A percentile compares a stretch with the other conserved stretches of the same genome.
phyloP scores from a whole-genome alignment of 108 stramenopile species.

The Cylindrotheca fusiformis region DNA sequence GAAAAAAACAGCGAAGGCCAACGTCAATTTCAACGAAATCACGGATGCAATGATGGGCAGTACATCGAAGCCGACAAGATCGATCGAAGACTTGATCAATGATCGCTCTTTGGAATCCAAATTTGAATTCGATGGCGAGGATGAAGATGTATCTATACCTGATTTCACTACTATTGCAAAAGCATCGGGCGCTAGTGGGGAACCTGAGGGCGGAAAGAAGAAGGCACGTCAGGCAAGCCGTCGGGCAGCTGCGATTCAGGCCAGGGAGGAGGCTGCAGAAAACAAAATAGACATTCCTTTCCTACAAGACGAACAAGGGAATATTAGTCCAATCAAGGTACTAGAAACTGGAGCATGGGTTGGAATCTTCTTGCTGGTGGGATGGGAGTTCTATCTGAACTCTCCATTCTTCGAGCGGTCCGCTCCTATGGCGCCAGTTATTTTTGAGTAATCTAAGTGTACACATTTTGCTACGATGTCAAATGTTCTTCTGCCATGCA shows the following conservation, averaged over 20 bases:
- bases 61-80: constrained; percentile 15
- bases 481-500: neutral
- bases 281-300: constrained; percentile 27
- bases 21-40: constrained; percentile 22
- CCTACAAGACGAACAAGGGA: constrained; percentile 32
- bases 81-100: constrained; percentile 39
- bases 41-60: constrained; percentile 36
- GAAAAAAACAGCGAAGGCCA: neutral
- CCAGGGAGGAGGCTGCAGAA: constrained; percentile 33
- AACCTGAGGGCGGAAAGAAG: constrained; percentile 51
- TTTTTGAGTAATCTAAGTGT: constrained; percentile 41
- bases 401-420: constrained; percentile 86
- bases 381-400: constrained; percentile 89
- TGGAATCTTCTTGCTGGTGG: constrained; percentile 71
- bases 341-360: constrained; percentile 57
- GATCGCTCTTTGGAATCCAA: constrained; percentile 52
- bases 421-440: constrained; percentile 75
- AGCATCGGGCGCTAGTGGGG: constrained; percentile 19
- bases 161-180: constrained; percentile 49
- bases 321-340: constrained; percentile 36
- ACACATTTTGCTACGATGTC: neutral
- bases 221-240: constrained; percentile 51
- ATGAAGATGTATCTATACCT: constrained; percentile 45
- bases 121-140: constrained; percentile 47
- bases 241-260: constrained; percentile 41